Conservation (phyloP, 768 basidiomycete genomes). For the Guyanaporus albipodus region DNA sequence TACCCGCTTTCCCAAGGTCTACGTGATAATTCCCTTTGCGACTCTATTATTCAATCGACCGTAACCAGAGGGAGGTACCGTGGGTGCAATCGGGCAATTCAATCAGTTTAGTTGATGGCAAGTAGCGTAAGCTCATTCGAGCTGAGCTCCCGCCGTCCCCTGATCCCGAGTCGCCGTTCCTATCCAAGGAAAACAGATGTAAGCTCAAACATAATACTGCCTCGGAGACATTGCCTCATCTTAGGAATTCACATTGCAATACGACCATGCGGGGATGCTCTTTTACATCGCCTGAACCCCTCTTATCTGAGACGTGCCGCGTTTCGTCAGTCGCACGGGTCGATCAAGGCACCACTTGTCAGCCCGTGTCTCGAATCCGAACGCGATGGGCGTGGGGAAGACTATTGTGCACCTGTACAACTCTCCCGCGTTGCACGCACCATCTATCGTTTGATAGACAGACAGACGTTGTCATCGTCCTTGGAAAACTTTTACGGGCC, state of each 20-base stretch:
- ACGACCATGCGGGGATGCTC: constrained; percentile 23
- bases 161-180: background rate
- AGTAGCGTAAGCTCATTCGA: constrained; percentile 11
- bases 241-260: constrained; percentile 12
- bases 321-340: constrained; percentile 3
- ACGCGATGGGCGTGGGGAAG: constrained; percentile 1
- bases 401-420: background rate
- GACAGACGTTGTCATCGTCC: background rate
- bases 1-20: constrained; percentile 3
- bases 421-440: constrained; percentile 6
- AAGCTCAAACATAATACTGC: background rate
- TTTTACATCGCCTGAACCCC: constrained; percentile 2
- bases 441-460: constrained; percentile 3
- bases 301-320: constrained; percentile 7
- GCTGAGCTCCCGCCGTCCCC: constrained; percentile 3
- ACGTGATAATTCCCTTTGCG: background rate
- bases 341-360: constrained; percentile 13
- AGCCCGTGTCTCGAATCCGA: constrained; percentile 8
- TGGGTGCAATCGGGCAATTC: background rate
- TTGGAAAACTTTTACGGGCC: background rate
- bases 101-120: constrained; percentile 10
- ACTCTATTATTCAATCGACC: background rate
- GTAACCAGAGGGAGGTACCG: constrained; percentile 1
- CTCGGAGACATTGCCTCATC: background rate
- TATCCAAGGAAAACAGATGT: constrained; percentile 3